Percentiles rank a stretch among this genome's conserved stretches.
These are phyloP conservation scores for Microbotryum violaceum DNA, from an alignment of 1,284 basidiomycete genomes.

Conservation along the genomic window DNA sequence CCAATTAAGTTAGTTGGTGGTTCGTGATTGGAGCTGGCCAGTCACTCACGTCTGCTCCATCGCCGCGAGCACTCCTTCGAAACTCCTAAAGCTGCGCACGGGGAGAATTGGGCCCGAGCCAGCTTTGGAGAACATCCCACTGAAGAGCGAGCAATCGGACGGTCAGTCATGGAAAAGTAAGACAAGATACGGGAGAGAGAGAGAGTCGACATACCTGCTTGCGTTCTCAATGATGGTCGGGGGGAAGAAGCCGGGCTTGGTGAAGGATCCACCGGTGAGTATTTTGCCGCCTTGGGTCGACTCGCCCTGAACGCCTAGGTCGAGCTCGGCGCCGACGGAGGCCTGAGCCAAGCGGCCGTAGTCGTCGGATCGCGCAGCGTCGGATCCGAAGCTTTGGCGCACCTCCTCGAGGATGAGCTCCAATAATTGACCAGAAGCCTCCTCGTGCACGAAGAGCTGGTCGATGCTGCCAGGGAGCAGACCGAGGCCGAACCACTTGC, in stretches of 20 bases:
- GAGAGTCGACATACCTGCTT: not conserved
- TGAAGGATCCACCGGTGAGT: not conserved
- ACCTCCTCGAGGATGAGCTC: not conserved
- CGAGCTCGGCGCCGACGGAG: too few species aligned
- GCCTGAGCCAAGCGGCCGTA: not conserved
- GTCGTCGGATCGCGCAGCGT: not conserved
- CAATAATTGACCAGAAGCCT: not conserved
- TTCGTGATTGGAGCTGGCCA: too few species aligned
- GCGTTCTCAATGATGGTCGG: constrained; percentile 2
- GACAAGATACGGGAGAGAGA: not conserved
- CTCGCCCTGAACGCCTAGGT: not conserved
- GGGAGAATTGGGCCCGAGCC: not conserved
- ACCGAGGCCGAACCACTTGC: constrained; percentile 1
- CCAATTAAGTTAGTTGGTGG: too few species aligned
- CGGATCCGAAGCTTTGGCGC: not conserved
- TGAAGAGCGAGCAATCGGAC: too few species aligned
- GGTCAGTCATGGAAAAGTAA: too few species aligned
- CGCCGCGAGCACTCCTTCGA: not conserved
- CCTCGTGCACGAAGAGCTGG: constrained; percentile 9
- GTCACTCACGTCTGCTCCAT: constrained; percentile 1
- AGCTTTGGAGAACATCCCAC: too few species aligned
- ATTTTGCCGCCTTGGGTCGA: not conserved
- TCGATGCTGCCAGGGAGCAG: not conserved
- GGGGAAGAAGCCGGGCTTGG: not conserved
- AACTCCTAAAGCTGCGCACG: not conserved